Evolutionary conservation across 768 basidiomycete genomes (phyloP).

Genomic region (Rhizopogon roseolus): DNA sequence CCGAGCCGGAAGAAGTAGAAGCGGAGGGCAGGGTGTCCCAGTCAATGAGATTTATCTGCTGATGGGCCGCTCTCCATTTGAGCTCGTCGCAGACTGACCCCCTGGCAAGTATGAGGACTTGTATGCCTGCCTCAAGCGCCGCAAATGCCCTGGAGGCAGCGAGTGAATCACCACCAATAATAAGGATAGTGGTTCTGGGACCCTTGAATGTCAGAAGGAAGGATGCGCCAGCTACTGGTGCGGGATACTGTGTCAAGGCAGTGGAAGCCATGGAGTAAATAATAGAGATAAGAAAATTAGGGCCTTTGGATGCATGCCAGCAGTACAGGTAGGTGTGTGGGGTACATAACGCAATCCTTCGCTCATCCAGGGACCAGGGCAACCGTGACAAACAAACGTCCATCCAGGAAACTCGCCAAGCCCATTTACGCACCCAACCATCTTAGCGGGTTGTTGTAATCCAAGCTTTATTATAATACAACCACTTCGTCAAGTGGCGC

Average conservation of each 20-base stretch:
- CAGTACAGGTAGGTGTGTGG: too few species aligned
- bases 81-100: constrained; percentile 70
- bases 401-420: too few species aligned
- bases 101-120: constrained; percentile 59
- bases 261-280: background rate
- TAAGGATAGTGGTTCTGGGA: constrained; percentile 47
- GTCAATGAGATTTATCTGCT: constrained; percentile 56
- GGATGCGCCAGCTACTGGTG: constrained; percentile 59
- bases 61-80: constrained; percentile 50
- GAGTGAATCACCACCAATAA: constrained; percentile 75
- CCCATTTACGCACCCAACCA: too few species aligned
- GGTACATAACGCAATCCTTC: background rate
- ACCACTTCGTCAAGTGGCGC: too few species aligned
- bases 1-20: constrained; percentile 12
- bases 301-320: background rate
- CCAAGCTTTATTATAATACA: too few species aligned
- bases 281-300: background rate
- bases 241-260: constrained; percentile 29
- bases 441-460: too few species aligned
- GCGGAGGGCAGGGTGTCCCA: constrained; percentile 41
- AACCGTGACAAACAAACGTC: too few species aligned
- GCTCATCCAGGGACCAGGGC: too few species aligned
- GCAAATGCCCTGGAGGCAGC: constrained; percentile 83
- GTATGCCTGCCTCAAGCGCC: constrained; percentile 74
- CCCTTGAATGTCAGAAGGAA: constrained; percentile 75